These are phyloP conservation scores for Pleurotus citrinopileatus DNA, from an alignment of 768 basidiomycete species.

Conservation along the genomic window DNA sequence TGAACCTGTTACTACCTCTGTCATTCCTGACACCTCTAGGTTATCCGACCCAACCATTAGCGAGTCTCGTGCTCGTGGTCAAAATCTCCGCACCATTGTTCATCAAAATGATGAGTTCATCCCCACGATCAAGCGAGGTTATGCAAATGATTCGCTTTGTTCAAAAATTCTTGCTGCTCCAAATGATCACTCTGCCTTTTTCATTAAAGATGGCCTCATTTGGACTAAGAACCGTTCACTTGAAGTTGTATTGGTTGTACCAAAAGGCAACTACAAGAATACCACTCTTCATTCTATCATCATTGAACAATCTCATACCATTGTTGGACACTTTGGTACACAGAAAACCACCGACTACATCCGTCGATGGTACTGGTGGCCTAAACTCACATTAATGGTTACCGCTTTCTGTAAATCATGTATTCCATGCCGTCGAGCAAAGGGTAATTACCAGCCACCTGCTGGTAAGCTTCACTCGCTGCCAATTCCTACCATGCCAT, in stretches of 20 bases:
- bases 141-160: neutral
- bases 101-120: neutral
- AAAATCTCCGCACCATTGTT: neutral
- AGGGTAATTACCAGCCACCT: constrained; percentile 15
- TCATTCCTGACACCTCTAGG: too few relatives aligned
- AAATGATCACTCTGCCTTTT: neutral
- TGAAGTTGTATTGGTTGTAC: neutral
- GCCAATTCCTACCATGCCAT: constrained; percentile 27
- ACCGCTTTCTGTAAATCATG: constrained; percentile 21
- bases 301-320: constrained; percentile 9
- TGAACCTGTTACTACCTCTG: neutral
- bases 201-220: neutral
- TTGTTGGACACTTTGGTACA: constrained; percentile 3
- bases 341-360: constrained; percentile 14
- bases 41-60: neutral
- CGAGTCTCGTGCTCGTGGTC: neutral
- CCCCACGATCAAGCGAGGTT: neutral
- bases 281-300: neutral
- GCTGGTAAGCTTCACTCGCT: constrained; percentile 26
- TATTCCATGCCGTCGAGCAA: constrained; percentile 20
- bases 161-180: neutral
- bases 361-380: constrained; percentile 28
- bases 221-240: neutral
- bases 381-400: constrained; percentile 17
- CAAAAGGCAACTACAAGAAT: neutral